Evolutionary conservation across 805 yeast genomes (phyloP).

Genomic region (Metschnikowia bowlesiae): DNA sequence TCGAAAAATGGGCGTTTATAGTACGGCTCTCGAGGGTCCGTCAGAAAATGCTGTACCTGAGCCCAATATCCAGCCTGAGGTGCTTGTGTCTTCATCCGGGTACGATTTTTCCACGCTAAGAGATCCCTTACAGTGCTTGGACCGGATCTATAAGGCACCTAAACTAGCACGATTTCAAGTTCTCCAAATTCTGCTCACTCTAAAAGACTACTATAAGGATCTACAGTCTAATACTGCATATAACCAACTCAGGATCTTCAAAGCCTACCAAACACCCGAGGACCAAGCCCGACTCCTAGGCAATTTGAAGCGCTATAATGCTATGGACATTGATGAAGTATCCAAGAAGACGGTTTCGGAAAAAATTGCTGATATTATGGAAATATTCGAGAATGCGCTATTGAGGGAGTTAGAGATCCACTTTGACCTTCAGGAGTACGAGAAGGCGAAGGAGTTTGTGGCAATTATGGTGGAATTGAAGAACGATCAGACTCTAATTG

Average conservation of each 20-base stretch:
- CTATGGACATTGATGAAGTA: slow-evolving; percentile 28
- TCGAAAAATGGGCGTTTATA: slow-evolving; percentile 37
- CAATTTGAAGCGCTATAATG: slow-evolving; percentile 38
- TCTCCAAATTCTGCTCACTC: slow-evolving; percentile 32
- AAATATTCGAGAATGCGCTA: slow-evolving; percentile 68
- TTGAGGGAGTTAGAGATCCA: slow-evolving; percentile 63
- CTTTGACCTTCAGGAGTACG: slow-evolving; percentile 44
- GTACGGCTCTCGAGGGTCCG: slow-evolving; percentile 13
- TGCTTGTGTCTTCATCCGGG: neutral
- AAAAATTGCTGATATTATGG: slow-evolving; percentile 53
- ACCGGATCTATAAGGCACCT: slow-evolving; percentile 21
- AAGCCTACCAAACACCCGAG: slow-evolving; percentile 44
- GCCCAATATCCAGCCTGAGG: neutral
- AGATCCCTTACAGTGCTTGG: slow-evolving; percentile 35
- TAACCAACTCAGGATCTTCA: slow-evolving; percentile 43
- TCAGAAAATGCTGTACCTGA: neutral
- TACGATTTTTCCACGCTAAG: slow-evolving; percentile 11
- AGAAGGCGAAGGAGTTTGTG: slow-evolving; percentile 33
- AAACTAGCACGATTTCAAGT: slow-evolving; percentile 37
- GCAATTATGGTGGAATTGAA: slow-evolving; percentile 31
- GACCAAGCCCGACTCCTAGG: slow-evolving; percentile 46
- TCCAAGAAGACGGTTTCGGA: slow-evolving; percentile 28
- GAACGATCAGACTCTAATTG: slow-evolving; percentile 41
- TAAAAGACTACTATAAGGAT: slow-evolving; percentile 45
- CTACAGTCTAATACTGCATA: slow-evolving; percentile 37